Conservation (phyloP, 345 rosid species). For the Eucalyptus erythrocorys region DNA sequence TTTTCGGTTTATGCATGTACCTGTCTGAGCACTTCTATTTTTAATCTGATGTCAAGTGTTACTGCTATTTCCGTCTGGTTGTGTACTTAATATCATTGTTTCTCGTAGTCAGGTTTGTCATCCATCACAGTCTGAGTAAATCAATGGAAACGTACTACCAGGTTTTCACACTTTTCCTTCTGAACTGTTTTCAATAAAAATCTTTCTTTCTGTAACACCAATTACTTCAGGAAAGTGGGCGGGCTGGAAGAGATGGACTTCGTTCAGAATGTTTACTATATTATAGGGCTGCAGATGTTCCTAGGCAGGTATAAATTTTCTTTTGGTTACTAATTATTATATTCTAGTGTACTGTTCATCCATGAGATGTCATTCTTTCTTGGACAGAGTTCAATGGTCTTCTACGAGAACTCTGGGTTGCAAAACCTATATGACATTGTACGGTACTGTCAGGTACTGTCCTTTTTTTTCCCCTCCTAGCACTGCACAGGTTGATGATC, state of each 20-base stretch:
- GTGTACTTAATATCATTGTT: neutral
- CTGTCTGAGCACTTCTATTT: neutral
- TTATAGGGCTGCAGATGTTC: conserved; percentile 84
- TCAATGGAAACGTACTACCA: conserved; percentile 98
- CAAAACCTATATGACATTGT: conserved; percentile 88
- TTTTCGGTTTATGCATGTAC: neutral
- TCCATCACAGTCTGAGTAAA: conserved; percentile 98
- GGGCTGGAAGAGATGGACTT: conserved; percentile 97
- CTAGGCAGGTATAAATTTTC: conserved; percentile 60
- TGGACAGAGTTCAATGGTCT: conserved; percentile 93
- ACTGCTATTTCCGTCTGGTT: neutral
- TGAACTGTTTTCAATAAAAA: neutral
- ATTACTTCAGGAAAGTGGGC: conserved; percentile 80
- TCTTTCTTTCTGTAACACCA: neutral
- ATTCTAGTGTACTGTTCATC: neutral
- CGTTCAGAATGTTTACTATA: conserved; percentile 85
- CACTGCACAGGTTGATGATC: neutral
- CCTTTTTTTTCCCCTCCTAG: neutral
- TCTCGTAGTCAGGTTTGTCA: conserved; percentile 90
- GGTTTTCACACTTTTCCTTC: conserved; percentile 25
- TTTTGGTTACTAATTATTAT: neutral
- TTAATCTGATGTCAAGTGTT: neutral
- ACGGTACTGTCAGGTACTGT: conserved; percentile 76
- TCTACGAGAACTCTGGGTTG: conserved; percentile 91
- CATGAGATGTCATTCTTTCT: neutral